A percentile compares a stretch with the other conserved stretches of the same genome.
These are phyloP conservation scores for Lupinus albus DNA, from an alignment of 306 rosid species.

Conservation along the genomic window DNA sequence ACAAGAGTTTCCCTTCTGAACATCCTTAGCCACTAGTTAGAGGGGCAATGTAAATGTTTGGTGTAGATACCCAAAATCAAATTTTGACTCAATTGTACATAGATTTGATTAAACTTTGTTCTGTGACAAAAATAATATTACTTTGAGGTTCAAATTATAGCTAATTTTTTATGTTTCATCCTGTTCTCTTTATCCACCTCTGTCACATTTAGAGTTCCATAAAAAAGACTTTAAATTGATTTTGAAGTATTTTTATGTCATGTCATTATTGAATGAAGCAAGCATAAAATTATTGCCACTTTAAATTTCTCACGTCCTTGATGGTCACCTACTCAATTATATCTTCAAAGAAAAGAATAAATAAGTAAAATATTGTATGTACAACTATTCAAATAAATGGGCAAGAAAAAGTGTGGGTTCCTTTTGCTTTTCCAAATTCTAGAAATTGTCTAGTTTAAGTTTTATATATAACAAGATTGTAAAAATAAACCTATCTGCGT, in stretches of 20 bases:
- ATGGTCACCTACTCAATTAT: too few species aligned
- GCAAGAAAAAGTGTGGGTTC: too few species aligned
- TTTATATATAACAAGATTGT: too few species aligned
- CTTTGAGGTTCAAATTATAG: constrained; percentile 6
- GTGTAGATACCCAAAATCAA: constrained; percentile 16
- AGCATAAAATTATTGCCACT: too few species aligned
- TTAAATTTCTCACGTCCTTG: too few species aligned
- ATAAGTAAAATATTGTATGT: not conserved
- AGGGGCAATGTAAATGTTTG: constrained; percentile 9
- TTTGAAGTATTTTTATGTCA: too few species aligned
- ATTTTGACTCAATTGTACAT: constrained; percentile 36
- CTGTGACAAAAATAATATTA: constrained; percentile 7
- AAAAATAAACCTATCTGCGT: not conserved
- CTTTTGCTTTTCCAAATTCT: too few species aligned
- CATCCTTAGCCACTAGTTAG: constrained; percentile 35
- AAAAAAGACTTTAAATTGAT: too few species aligned
- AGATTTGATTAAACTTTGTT: constrained; percentile 25
- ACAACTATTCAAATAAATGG: too few species aligned
- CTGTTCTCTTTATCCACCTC: not conserved
- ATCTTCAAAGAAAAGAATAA: not conserved
- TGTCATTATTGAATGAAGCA: too few species aligned
- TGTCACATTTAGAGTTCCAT: too few species aligned
- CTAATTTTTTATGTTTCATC: constrained; percentile 15
- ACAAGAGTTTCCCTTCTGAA: constrained; percentile 50
- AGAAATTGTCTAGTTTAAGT: too few species aligned